phyloP scores from a whole-genome alignment of 2,329 filamentous ascomycete species.

The Fusarium buharicum region DNA sequence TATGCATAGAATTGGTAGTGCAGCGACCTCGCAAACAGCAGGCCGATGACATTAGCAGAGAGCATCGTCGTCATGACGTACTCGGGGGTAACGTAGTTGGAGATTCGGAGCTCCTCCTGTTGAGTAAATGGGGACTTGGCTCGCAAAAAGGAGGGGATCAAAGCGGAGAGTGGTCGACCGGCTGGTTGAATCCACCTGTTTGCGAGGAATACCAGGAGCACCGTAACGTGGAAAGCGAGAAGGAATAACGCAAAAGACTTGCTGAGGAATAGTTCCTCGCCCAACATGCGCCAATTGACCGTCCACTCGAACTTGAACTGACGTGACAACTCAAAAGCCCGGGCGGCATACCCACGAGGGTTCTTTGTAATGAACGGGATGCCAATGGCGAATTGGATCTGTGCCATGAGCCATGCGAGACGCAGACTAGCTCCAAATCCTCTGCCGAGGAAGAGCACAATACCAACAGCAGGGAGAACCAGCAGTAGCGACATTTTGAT shows the following conservation, averaged over 20 bases:
- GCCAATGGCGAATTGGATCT: constrained; percentile 77
- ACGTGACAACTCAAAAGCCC: constrained; percentile 90
- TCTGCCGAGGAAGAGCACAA: constrained; percentile 78
- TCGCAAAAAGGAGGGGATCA: constrained; percentile 59
- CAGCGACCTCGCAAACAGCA: constrained; percentile 86
- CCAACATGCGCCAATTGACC: constrained; percentile 97
- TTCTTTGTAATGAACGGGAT: constrained; percentile 76
- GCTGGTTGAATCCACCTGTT: constrained; percentile 79
- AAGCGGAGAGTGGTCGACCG: constrained; percentile 64
- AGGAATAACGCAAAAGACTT: constrained; percentile 74
- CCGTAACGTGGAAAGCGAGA: constrained; percentile 70
- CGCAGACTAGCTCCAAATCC: constrained; percentile 73
- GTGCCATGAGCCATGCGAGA: constrained; percentile 75
- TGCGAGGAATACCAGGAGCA: constrained; percentile 74
- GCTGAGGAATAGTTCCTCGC: constrained; percentile 80
- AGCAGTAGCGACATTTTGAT: constrained; percentile 95
- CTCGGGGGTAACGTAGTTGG: constrained; percentile 70
- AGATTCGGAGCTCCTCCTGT: constrained; percentile 66
- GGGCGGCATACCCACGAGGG: constrained; percentile 75
- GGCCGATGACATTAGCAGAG: constrained; percentile 78
- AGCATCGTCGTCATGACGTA: constrained; percentile 83
- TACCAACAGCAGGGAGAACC: constrained; percentile 80
- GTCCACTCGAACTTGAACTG: constrained; percentile 98
- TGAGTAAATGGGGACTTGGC: constrained; percentile 58
- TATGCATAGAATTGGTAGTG: constrained; percentile 98